A percentile compares a stretch with the other conserved stretches of the same genome.
These are phyloP conservation scores for Colletotrichum sp. DNA, from an alignment of 2,329 filamentous ascomycete genomes.

Conservation along the genomic window DNA sequence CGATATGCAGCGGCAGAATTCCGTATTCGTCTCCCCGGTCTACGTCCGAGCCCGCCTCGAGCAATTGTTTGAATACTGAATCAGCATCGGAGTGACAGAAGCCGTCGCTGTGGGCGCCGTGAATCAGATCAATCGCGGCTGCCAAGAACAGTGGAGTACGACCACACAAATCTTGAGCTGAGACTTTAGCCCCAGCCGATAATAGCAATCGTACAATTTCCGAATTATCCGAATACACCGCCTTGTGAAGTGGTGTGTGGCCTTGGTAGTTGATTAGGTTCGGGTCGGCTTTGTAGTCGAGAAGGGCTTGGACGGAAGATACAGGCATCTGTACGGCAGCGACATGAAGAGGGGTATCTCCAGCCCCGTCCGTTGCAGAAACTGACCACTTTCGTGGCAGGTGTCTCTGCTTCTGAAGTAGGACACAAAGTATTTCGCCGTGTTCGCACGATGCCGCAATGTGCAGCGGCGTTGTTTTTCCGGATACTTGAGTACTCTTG, in stretches of 20 bases:
- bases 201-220: too few relatives aligned
- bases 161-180: too few relatives aligned
- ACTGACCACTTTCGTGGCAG: too few relatives aligned
- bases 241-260: rapidly evolving
- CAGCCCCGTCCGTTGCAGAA: rapidly evolving
- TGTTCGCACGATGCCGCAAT: rapidly evolving
- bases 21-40: too few relatives aligned
- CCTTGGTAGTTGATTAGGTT: rapidly evolving
- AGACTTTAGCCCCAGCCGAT: too few relatives aligned
- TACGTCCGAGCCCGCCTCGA: rapidly evolving
- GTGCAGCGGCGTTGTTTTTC: too few relatives aligned
- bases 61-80: rapidly evolving
- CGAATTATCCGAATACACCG: rapidly evolving
- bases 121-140: rapidly evolving
- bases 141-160: too few relatives aligned
- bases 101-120: rapidly evolving
- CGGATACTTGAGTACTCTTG: too few relatives aligned
- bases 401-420: rapidly evolving
- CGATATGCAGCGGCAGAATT: too few relatives aligned
- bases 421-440: rapidly evolving
- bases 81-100: rapidly evolving
- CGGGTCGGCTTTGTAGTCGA: too few relatives aligned
- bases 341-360: rapidly evolving
- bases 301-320: too few relatives aligned
- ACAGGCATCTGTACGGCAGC: rapidly evolving